Conservation (phyloP, 2,329 filamentous ascomycete genomes). For the Aureobasidium lini region DNA sequence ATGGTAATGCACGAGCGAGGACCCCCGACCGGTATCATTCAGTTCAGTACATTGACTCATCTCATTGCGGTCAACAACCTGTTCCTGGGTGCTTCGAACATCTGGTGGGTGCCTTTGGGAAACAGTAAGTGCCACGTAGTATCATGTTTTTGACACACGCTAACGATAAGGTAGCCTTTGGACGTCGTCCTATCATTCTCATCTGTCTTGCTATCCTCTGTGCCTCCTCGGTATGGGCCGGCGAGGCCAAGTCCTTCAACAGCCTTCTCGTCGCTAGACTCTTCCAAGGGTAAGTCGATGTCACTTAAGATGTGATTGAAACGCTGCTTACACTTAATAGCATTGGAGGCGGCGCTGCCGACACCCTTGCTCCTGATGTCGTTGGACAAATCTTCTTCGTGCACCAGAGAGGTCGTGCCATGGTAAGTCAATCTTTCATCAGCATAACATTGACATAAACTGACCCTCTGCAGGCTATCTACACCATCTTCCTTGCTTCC, state of each 20-base stretch:
- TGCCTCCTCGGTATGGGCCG: slow-evolving; percentile 34
- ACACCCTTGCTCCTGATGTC: slow-evolving; percentile 34
- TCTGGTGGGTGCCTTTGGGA: slow-evolving; percentile 35
- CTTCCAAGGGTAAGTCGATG: slow-evolving; percentile 26
- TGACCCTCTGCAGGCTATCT: slow-evolving; percentile 28
- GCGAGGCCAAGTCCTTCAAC: slow-evolving; percentile 29
- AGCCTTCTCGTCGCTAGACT: slow-evolving; percentile 32
- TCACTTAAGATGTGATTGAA: not conserved
- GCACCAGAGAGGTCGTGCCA: slow-evolving; percentile 21
- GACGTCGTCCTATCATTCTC: slow-evolving; percentile 32
- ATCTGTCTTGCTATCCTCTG: slow-evolving; percentile 28
- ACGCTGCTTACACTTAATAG: not conserved
- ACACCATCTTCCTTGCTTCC: slow-evolving; percentile 32
- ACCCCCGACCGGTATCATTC: slow-evolving; percentile 15
- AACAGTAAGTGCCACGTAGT: slow-evolving; percentile 21
- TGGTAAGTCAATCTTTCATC: slow-evolving; percentile 19
- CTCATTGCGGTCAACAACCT: slow-evolving; percentile 33
- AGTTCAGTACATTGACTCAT: slow-evolving; percentile 29
- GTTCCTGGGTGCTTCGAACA: slow-evolving; percentile 32
- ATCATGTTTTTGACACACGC: not conserved
- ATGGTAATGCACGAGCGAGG: slow-evolving; percentile 15
- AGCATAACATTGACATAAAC: not conserved
- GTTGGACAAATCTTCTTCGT: slow-evolving; percentile 37
- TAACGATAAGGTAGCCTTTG: slow-evolving; percentile 21
- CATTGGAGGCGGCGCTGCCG: slow-evolving; percentile 29